These are phyloP conservation scores for Pythium dissotocum DNA, from an alignment of 352 stramenopile species.

Conservation along the genomic window DNA sequence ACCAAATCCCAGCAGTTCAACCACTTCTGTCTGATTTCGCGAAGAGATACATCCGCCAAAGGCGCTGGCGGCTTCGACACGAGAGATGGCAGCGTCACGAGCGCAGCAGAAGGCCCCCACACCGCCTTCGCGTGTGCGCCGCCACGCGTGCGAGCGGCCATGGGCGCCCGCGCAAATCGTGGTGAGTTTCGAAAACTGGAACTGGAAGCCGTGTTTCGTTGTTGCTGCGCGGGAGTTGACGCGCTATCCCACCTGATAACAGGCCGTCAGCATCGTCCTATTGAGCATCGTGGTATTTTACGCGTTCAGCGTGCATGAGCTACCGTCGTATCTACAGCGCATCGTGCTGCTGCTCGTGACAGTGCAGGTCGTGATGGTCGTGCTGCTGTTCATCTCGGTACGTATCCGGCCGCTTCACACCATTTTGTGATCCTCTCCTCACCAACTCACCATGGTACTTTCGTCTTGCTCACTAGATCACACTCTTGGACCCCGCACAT, in stretches of 20 bases:
- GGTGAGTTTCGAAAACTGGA: constrained; percentile 1
- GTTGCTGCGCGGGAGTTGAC: background rate
- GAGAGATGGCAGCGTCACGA: background rate
- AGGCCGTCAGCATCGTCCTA: constrained; percentile 44
- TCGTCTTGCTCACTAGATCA: constrained; percentile 38
- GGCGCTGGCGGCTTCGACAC: background rate
- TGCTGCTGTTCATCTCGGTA: constrained; percentile 35
- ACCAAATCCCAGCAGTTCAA: background rate
- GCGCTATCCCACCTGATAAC: background rate
- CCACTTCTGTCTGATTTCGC: background rate
- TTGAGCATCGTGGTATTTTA: constrained; percentile 52
- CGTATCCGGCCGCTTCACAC: background rate
- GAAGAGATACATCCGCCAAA: constrained; percentile 6
- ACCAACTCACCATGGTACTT: background rate
- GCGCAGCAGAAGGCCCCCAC: background rate
- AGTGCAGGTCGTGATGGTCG: constrained; percentile 42
- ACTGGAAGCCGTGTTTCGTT: background rate
- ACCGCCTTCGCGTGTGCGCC: constrained; percentile 25
- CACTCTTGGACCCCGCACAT: constrained; percentile 45
- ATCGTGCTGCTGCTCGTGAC: constrained; percentile 46
- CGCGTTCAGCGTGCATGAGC: constrained; percentile 41
- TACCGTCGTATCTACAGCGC: constrained; percentile 37
- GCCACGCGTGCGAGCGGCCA: constrained; percentile 49
- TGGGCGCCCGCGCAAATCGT: constrained; percentile 27
- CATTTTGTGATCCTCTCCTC: background rate